Evolutionary conservation across 345 rosid genomes (phyloP), one percentile per base, ranked within the genome.

Genomic region (Ailanthus altissimus): DNA sequence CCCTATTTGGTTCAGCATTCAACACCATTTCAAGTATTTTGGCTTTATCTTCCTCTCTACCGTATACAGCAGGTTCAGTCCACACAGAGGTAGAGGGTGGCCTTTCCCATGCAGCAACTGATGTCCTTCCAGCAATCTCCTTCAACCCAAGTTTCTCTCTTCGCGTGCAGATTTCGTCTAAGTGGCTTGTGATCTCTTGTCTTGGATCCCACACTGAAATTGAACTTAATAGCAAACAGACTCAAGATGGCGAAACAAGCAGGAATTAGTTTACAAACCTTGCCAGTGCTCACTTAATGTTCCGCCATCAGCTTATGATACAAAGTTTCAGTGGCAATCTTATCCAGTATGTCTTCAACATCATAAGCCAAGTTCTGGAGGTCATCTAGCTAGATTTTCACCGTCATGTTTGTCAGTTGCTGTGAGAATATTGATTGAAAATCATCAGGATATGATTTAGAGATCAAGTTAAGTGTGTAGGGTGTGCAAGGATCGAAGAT

Each of bases 261-360:
- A 32, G 38, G 38, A 32, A 1, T 32, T 1, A 1, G 3, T 1
- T 3, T 32, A 32, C 38, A 32, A 32, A 1, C 38, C 38, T 32
- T 3, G 38, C 38, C 3, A 32, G 38, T 32, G 38, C 38, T 32
- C 1, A 3, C 38, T 3, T 32, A 3, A 32, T 3, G 38, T 1
- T 32, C 38, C 18, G 60, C n/a, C 62, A 20, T 70, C 5, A 70
- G 53, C 10, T 50, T 38, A 11, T 47, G 18, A 25, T 13, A 5
- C 0, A 53, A n/a, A 54, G 26, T 62, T 36, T 70, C 46, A 20
- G 74, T 53, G 6, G 74, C 28, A 32, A 15, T 20, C 21, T 54
- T 62, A 70, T 70, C 74, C 5, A 70, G 62, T 4, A 70, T 36
- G 62, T 70, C 74, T 28, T 70, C 74, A 13, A 54, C 62, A 5